Conservation (phyloP, 2,329 filamentous ascomycete genomes). For the Xylariales sp. region DNA sequence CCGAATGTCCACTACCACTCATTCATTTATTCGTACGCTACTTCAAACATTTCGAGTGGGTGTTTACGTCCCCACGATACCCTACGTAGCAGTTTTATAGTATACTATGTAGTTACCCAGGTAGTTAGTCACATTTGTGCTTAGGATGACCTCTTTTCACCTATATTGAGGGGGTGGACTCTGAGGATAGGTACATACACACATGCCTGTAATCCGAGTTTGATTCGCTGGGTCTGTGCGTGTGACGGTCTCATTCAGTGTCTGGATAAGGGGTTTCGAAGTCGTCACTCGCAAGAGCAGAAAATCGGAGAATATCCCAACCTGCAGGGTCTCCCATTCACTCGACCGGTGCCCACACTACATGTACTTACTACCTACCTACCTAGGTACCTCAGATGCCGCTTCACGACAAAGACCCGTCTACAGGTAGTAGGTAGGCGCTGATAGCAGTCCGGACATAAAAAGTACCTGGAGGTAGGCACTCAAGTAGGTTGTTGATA, state of each 20-base stretch:
- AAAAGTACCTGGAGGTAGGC: neutral
- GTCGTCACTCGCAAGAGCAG: neutral
- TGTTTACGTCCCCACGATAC: neutral
- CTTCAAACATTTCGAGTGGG: neutral
- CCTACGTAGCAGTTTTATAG: neutral
- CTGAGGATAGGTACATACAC: neutral
- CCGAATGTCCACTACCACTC: no score
- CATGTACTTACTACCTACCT: no score
- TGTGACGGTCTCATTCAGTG: slow-evolving; percentile 19
- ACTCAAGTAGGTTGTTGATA: neutral
- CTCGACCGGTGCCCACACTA: no score
- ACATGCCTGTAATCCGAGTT: neutral
- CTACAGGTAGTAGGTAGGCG: no score
- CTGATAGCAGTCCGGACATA: no score
- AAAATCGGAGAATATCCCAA: neutral
- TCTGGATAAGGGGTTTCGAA: slow-evolving; percentile 25
- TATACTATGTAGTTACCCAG: no score
- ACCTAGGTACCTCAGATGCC: no score
- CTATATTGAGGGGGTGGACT: neutral
- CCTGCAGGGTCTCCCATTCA: neutral
- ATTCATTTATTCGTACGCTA: no score
- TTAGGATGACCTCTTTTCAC: neutral
- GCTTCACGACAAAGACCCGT: neutral
- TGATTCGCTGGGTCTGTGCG: slow-evolving; percentile 4
- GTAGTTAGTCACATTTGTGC: neutral